phyloP scores from a whole-genome alignment of 1,284 basidiomycete genomes.

The Leccinum solheimii region DNA sequence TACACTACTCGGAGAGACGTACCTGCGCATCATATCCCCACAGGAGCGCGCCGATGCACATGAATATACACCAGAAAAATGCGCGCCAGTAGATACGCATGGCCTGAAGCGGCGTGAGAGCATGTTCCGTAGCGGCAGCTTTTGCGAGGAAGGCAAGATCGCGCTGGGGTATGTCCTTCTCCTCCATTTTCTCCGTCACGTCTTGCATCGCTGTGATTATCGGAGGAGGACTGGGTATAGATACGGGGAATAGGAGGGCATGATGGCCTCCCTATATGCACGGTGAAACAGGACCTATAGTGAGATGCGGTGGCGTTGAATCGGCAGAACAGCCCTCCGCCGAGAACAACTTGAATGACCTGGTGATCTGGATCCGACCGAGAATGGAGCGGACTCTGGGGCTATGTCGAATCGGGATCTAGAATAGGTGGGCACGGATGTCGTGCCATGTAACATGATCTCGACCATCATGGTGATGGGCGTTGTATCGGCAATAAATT shows the following conservation, averaged over 20 bases:
- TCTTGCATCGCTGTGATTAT: constrained; percentile 2
- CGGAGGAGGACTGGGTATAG: neutral
- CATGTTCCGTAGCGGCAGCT: constrained; percentile 26
- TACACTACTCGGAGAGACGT: neutral
- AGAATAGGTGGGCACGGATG: neutral
- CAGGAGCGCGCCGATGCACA: constrained; percentile 28
- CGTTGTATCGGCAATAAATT: neutral
- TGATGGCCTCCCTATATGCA: neutral
- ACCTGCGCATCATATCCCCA: constrained; percentile 34
- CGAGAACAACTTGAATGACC: neutral
- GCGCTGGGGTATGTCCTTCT: constrained; percentile 9
- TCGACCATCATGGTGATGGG: neutral
- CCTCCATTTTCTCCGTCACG: constrained; percentile 13
- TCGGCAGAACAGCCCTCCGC: neutral
- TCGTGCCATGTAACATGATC: neutral
- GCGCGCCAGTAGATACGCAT: constrained; percentile 29
- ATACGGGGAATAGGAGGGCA: neutral
- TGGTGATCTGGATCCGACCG: neutral
- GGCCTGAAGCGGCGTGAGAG: constrained; percentile 21
- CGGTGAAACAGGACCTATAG: neutral
- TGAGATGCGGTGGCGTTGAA: neutral
- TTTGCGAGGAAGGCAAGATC: constrained; percentile 25
- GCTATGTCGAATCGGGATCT: neutral
- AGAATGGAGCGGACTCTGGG: neutral
- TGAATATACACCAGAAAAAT: constrained; percentile 30